Evolutionary conservation across 2,329 filamentous ascomycete genomes (phyloP), one percentile per base, ranked within the genome.

Genomic region (Mollisia scopiformis): DNA sequence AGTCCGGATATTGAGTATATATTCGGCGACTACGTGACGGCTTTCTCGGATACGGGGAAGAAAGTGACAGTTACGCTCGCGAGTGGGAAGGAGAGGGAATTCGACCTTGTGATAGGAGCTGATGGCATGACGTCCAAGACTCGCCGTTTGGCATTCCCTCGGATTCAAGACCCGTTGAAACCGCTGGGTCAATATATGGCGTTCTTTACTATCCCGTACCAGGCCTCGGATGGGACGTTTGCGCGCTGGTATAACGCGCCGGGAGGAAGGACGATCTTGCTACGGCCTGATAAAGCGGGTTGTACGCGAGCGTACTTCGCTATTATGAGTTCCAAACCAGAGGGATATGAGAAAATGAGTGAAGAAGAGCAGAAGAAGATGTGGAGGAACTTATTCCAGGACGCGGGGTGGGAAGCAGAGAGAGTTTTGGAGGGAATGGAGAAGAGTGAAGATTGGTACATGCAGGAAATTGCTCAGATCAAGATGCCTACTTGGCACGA

Each of bases 111-210:
- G 0, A 77, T 86, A 31, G 83, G 79, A 2, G 83, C 83, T 5
- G 84, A 87, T 62, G 85, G 85, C 0, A 77, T 82, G 54, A 73
- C 78, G 3, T 86, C 83, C 0, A 77, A 75, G 23, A 79, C 78
- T 0, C 75, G 83, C n/a, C 75, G 70, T 51, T 73, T 76, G 43
- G 31, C 58, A 13, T 68, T 72, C 63, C 57, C 58, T 1, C 54
- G 68, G 14, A 39, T 59, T 72, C 60, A 35, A 75, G 79, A 52
- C 25, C 33, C 49, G 1, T 27, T 64, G 4, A 46, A 55, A 27
- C 27, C 35, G 14, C 28, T 66, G 4, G 68, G 67, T 2, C 65
- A 70, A 46, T 76, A 74, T 57, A 66, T 66, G 0, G 74, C 69
- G 0, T 80, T 76, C 63, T 80, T 73, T 50, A 75, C 76, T 1